Evolutionary conservation across 257 asterid genomes (phyloP).

Genomic region (Apocynum venetum): DNA sequence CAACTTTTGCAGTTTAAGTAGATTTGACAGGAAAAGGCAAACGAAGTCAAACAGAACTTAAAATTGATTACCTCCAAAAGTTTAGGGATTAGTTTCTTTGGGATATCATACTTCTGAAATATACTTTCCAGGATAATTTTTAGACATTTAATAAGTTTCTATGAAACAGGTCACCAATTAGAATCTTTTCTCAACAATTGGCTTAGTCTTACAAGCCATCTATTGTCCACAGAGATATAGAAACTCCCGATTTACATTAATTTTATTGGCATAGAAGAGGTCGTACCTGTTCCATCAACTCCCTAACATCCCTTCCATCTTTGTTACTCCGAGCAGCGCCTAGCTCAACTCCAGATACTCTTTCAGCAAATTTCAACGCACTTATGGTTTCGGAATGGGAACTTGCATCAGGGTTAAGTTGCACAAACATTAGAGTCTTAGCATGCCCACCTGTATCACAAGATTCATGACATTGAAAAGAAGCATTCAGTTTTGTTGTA

Average conservation of each 20-base stretch:
- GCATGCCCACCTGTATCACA: constrained; percentile 75
- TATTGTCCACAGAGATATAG: neutral
- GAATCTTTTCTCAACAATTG: too few relatives aligned
- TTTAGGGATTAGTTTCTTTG: neutral
- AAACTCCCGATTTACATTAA: neutral
- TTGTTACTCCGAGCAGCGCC: constrained; percentile 95
- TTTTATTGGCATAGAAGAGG: neutral
- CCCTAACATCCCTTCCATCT: constrained; percentile 79
- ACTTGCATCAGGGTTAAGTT: constrained; percentile 75
- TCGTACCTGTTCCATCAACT: constrained; percentile 86
- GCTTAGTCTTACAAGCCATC: too few relatives aligned
- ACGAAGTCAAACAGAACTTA: neutral
- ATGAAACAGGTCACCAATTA: neutral
- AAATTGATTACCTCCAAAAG: neutral
- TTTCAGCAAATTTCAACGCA: constrained; percentile 93
- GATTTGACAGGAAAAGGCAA: too few relatives aligned
- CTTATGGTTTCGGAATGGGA: constrained; percentile 64
- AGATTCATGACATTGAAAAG: neutral
- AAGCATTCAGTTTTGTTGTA: neutral
- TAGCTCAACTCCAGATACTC: constrained; percentile 94
- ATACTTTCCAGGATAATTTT: neutral
- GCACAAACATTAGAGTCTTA: constrained; percentile 96
- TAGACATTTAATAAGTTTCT: neutral
- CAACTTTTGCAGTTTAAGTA: too few relatives aligned
- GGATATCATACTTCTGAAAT: neutral